Evolutionary conservation across 192 early-diverging fungal species (phyloP), one percentile per base, ranked within the genome.

Genomic region (Backusella mclennaniae): DNA sequence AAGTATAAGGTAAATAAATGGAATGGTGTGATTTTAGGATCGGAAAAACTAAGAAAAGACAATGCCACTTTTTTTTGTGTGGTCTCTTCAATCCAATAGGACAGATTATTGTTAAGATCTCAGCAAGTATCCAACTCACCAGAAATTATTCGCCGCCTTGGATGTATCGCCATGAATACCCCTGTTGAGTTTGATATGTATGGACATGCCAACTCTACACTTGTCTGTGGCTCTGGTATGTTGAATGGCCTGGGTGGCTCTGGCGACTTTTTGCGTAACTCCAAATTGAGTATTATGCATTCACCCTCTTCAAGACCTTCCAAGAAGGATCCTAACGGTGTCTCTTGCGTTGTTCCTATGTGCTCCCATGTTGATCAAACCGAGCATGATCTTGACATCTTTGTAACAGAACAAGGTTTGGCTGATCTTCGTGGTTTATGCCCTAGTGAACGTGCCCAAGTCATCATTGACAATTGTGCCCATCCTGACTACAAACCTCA

Each of bases 171-270:
- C 23, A 84, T 84, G 83, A 84, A 84, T 44, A 84, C 83, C 35
- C 83, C 83, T 39, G 77, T 84, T 29, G 83, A 84, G 69, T 78
- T 84, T 66, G 83, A 84, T 76, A 66, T 84, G 33, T 84, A 84
- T 39, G 83, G 73, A 19, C 83, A 84, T 44, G 80, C 80, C 56
- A 84, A 84, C 46, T 84, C 83, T 15, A 84, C 83, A 29, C 74
- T 78, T 56, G 80, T 84, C 0, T 72, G 70, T 19, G 83, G 83
- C 12, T 81, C 80, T 66, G 80, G 73, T 52, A 84, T 84, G 83
- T 52, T 84, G 42, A 84, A 84, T 71, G 83, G 83, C 17, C 59
- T 84, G 31, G 83, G 83, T 36, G 83, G 83, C 14, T 81, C 80
- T 31, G 69, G 39, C 26, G 83, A 84, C 42, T 84, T 80, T 52